Conservation (phyloP, 495 filamentous ascomycete species). For the Lasiosphaeriaceae sp. region DNA sequence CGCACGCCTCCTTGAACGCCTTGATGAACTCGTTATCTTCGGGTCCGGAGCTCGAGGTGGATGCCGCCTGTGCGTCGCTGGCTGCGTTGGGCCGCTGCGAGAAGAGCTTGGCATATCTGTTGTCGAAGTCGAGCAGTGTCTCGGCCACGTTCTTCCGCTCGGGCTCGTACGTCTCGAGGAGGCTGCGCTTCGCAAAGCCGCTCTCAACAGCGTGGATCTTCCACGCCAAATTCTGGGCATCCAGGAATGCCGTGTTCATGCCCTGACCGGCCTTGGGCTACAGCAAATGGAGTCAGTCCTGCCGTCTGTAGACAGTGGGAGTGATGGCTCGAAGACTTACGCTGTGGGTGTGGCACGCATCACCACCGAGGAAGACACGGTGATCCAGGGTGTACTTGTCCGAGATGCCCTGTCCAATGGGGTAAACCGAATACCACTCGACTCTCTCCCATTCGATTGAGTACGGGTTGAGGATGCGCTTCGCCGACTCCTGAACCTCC, state of each 20-base stretch:
- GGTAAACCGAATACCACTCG: slow-evolving; percentile 67
- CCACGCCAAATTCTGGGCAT: slow-evolving; percentile 80
- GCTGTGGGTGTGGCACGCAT: slow-evolving; percentile 81
- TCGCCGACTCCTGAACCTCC: slow-evolving; percentile 62
- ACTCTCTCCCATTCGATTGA: slow-evolving; percentile 64
- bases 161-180: slow-evolving; percentile 67
- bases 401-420: slow-evolving; percentile 71
- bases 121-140: slow-evolving; percentile 69
- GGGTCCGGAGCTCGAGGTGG: slow-evolving; percentile 20
- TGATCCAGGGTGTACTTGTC: slow-evolving; percentile 62
- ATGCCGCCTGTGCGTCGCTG: slow-evolving; percentile 44
- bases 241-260: slow-evolving; percentile 82
- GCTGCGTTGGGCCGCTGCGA: slow-evolving; percentile 54
- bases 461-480: slow-evolving; percentile 65
- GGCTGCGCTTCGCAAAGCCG: slow-evolving; percentile 51
- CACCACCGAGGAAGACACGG: slow-evolving; percentile 73
- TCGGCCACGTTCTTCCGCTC: slow-evolving; percentile 70
- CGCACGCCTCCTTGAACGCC: slow-evolving; percentile 68
- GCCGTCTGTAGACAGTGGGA: not conserved
- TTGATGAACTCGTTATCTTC: slow-evolving; percentile 66
- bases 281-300: not conserved
- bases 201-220: slow-evolving; percentile 70
- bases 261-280: slow-evolving; percentile 78
- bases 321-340: slow-evolving; percentile 28
- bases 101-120: slow-evolving; percentile 66